Evolutionary conservation across 179 eudicot genomes (phyloP), one percentile per base, ranked within the genome.

Genomic region (Spergularia azorica): DNA sequence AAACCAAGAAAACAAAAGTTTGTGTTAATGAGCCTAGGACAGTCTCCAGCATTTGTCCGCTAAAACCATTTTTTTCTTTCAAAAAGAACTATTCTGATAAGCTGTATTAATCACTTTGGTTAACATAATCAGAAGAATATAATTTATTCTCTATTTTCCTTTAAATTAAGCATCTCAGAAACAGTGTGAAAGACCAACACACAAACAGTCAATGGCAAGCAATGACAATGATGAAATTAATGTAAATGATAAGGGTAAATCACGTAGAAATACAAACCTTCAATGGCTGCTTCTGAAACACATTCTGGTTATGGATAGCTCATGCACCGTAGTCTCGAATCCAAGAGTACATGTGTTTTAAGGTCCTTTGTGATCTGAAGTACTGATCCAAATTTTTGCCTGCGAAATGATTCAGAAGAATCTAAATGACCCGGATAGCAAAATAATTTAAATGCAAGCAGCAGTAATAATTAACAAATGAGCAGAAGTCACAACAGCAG

Each of bases 271-370:
- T 2, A 55, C n/a, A 55, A 15, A 72, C 75, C 65, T 39, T 20
- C 52, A 58, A 13, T 38, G 63, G 65, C n/a, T 57, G n/a, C 43
- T 72, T 72, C 75, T 1, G 75, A 3, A 72, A 58, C 17, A 41
- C n/a, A 41, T 58, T 48, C 63, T 16, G 51, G 15, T 71, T 72
- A 50, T 39, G 38, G 54, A 5, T n/a, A 58, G 10, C 65, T 72
- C 51, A 36, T 36, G 4, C 54, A 36, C 13, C 58, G 65, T 71
- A 36, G 50, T 71, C 75, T 71, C 32, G 14, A 55, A 6, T 46
- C 73, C 46, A 32, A 56, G 20, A 68, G 57, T 18, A 57, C 21
- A 9, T n/a, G 20, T 66, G 26, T 41, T 16, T 52, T 51, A 36
- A 50, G 51, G 74, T 71, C 63, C 46, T 70, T 52, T 5, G 4